phyloP scores from a whole-genome alignment of 352 stramenopile species.

The Phytopythium cucurbitacearum region DNA sequence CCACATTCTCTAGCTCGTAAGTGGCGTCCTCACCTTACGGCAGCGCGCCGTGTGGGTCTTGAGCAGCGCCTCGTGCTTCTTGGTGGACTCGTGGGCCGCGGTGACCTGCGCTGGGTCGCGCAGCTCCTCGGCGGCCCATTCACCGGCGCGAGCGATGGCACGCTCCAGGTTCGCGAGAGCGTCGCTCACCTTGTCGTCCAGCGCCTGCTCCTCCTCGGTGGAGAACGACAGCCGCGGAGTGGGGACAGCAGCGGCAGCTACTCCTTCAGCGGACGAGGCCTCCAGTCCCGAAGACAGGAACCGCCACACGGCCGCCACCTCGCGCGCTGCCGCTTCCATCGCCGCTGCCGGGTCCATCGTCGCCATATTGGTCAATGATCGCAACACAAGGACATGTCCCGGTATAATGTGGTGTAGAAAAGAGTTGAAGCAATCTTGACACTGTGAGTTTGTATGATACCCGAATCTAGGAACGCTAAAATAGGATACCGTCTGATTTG shows the following conservation, averaged over 20 bases:
- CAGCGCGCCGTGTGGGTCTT: constrained; percentile 31
- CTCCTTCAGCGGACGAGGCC: constrained; percentile 1
- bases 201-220: constrained; percentile 45
- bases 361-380: neutral
- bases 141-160: constrained; percentile 32
- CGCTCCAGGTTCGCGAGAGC: constrained; percentile 29
- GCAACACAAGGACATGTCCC: no score
- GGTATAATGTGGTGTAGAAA: no score
- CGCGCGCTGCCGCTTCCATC: constrained; percentile 36
- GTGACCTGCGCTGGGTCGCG: constrained; percentile 18
- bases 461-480: neutral
- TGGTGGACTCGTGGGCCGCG: constrained; percentile 20
- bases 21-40: constrained; percentile 36
- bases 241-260: constrained; percentile 2
- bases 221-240: constrained; percentile 43
- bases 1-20: neutral
- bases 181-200: constrained; percentile 57
- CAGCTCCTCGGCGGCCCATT: constrained; percentile 35
- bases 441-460: no score
- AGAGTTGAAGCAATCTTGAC: no score
- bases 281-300: constrained; percentile 43
- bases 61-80: constrained; percentile 24
- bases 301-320: constrained; percentile 35
- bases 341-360: constrained; percentile 23
- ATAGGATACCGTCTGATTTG: neutral